Evolutionary conservation across 1,284 basidiomycete genomes (phyloP).

Genomic region (Apiotrichum mycotoxinovorans): DNA sequence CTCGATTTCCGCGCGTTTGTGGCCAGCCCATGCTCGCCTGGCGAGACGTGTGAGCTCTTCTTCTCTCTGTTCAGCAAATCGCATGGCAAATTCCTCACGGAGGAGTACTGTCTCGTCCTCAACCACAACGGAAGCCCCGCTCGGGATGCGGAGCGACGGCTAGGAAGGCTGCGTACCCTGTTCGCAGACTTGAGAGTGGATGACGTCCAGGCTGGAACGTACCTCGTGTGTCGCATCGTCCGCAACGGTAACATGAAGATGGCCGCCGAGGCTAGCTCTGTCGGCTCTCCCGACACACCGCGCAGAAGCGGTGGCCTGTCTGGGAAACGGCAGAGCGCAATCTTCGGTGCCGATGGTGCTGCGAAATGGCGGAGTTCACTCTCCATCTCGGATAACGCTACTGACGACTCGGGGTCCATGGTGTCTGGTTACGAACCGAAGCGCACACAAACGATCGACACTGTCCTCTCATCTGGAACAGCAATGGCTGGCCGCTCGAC

Average conservation of each 20-base stretch:
- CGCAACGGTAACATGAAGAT: slow-evolving; percentile 82
- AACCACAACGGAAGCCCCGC: slow-evolving; percentile 87
- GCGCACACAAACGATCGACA: slow-evolving; percentile 32
- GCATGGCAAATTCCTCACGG: slow-evolving; percentile 79
- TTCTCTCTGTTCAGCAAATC: slow-evolving; percentile 88
- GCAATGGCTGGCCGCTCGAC: slow-evolving; percentile 24
- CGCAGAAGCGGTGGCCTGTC: background rate
- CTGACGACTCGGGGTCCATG: slow-evolving; percentile 46
- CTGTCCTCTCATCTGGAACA: slow-evolving; percentile 13
- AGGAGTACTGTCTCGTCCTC: slow-evolving; percentile 85
- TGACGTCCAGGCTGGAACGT: slow-evolving; percentile 79
- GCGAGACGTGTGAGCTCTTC: slow-evolving; percentile 87
- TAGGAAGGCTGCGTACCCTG: slow-evolving; percentile 67
- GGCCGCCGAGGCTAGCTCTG: slow-evolving; percentile 57
- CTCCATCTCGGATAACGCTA: slow-evolving; percentile 30
- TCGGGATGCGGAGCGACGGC: slow-evolving; percentile 58
- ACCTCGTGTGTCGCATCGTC: slow-evolving; percentile 84
- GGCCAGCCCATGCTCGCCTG: slow-evolving; percentile 79
- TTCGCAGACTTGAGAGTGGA: slow-evolving; percentile 83
- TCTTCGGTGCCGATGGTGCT: slow-evolving; percentile 8
- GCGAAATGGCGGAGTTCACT: slow-evolving; percentile 21
- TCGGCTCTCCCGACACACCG: slow-evolving; percentile 33
- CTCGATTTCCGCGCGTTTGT: slow-evolving; percentile 88
- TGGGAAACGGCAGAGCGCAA: slow-evolving; percentile 13
- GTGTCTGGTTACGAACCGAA: slow-evolving; percentile 38